A percentile compares a stretch with the other conserved stretches of the same genome.
phyloP scores from a whole-genome alignment of 1,284 basidiomycete species.

The Naganishia sp. region DNA sequence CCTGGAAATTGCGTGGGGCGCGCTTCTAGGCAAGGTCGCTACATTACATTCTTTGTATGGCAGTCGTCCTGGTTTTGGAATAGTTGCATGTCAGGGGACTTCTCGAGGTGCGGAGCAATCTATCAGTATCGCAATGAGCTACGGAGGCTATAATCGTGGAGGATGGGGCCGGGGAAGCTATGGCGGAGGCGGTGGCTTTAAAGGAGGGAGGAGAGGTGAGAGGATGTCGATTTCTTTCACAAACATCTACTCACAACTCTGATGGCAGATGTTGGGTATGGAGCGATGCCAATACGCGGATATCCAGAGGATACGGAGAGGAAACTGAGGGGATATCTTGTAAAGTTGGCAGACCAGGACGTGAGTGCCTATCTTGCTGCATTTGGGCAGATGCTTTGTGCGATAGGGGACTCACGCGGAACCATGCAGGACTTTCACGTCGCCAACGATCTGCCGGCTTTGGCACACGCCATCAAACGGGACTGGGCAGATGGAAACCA shows the following conservation, averaged over 20 bases:
- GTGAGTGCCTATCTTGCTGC: conserved; percentile 57
- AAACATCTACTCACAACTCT: conserved; percentile 25
- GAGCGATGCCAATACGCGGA: not conserved
- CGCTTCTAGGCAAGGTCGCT: too few species aligned
- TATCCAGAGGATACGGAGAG: conserved; percentile 63
- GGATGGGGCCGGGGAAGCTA: conserved; percentile 35
- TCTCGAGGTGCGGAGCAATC: conserved; percentile 20
- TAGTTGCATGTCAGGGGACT: not conserved
- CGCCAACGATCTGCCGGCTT: conserved; percentile 69
- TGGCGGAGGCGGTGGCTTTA: conserved; percentile 35
- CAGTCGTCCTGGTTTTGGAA: not conserved
- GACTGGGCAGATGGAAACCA: conserved; percentile 62
- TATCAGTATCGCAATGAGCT: not conserved
- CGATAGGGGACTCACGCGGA: too few species aligned
- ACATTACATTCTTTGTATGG: too few species aligned
- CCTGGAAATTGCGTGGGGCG: too few species aligned
- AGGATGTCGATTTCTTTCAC: not conserved
- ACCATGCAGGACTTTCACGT: conserved; percentile 43
- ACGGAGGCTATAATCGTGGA: conserved; percentile 8
- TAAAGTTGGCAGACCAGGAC: conserved; percentile 74
- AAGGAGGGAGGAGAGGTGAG: conserved; percentile 32
- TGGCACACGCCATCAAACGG: conserved; percentile 66
- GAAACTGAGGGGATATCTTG: conserved; percentile 68
- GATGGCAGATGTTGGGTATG: conserved; percentile 45
- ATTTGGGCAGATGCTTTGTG: not conserved